Conservation (phyloP, 306 rosid species). For the Rubus idaeus region DNA sequence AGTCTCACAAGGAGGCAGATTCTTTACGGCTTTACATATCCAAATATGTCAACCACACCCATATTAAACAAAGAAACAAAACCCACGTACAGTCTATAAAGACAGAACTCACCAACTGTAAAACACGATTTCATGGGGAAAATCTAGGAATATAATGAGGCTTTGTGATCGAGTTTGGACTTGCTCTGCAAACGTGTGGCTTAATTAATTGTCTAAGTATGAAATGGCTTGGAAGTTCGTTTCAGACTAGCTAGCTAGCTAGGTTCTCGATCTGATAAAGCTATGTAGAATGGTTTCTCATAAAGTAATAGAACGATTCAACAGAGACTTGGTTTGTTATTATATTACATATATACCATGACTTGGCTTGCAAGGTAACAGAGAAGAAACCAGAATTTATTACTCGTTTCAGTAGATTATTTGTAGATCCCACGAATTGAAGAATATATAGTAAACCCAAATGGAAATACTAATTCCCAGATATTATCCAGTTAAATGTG, state of each 20-base stretch:
- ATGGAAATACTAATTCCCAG: background rate
- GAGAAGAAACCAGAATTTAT: background rate
- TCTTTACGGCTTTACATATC: background rate
- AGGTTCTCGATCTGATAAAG: background rate
- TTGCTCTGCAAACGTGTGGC: background rate
- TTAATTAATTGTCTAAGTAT: background rate
- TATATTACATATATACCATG: background rate
- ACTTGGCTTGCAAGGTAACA: conserved; percentile 1
- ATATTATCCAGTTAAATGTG: background rate
- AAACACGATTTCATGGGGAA: background rate
- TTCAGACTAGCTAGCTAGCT: background rate
- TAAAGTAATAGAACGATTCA: background rate
- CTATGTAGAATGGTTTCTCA: background rate
- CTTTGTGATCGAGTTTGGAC: background rate
- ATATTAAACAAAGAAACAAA: too few species aligned
- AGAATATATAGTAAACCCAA: background rate
- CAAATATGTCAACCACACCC: too few species aligned
- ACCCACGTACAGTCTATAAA: too few species aligned
- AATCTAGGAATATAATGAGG: background rate
- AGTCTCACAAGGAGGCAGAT: background rate
- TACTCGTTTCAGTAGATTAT: background rate
- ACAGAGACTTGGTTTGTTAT: background rate
- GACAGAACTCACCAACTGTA: background rate
- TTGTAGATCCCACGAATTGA: background rate
- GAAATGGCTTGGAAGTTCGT: background rate